Conservation (phyloP, 495 filamentous ascomycete species). For the Astrocystis sublimbata region DNA sequence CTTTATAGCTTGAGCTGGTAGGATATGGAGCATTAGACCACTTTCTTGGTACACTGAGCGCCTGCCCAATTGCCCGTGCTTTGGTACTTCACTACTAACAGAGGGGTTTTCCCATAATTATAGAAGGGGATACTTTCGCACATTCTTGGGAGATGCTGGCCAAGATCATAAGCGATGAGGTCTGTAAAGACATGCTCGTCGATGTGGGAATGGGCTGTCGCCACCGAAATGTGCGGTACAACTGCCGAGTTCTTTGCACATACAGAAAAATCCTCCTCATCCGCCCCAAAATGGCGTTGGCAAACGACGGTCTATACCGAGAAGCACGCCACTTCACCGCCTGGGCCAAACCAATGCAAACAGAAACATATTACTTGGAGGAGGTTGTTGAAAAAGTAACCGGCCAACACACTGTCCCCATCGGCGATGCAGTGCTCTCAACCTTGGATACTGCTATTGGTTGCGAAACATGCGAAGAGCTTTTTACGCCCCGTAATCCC, state of each 20-base stretch:
- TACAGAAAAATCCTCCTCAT: slow-evolving; percentile 63
- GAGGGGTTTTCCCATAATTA: background rate
- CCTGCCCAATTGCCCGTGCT: too few relatives aligned
- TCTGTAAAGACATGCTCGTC: slow-evolving; percentile 67
- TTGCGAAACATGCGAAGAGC: slow-evolving; percentile 66
- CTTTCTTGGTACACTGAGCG: slow-evolving; percentile 48
- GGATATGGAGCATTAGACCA: slow-evolving; percentile 65
- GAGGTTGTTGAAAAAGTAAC: slow-evolving; percentile 55
- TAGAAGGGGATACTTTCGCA: slow-evolving; percentile 44
- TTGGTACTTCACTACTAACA: too few relatives aligned
- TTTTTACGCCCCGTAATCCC: slow-evolving; percentile 61
- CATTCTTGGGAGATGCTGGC: slow-evolving; percentile 70
- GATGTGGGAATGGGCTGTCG: slow-evolving; percentile 64
- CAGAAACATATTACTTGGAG: slow-evolving; percentile 67
- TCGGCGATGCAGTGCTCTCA: slow-evolving; percentile 68
- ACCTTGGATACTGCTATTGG: slow-evolving; percentile 66
- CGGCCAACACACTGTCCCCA: slow-evolving; percentile 53
- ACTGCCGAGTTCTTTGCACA: slow-evolving; percentile 63
- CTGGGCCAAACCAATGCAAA: slow-evolving; percentile 58
- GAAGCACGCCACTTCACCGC: slow-evolving; percentile 68
- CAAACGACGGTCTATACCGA: slow-evolving; percentile 64
- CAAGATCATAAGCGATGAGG: slow-evolving; percentile 57
- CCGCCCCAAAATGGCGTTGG: slow-evolving; percentile 71
- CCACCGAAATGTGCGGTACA: slow-evolving; percentile 64
- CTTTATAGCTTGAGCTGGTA: slow-evolving; percentile 16